Conservation (phyloP, 441 rosid species). For the Rhodomyrtus psidioides region DNA sequence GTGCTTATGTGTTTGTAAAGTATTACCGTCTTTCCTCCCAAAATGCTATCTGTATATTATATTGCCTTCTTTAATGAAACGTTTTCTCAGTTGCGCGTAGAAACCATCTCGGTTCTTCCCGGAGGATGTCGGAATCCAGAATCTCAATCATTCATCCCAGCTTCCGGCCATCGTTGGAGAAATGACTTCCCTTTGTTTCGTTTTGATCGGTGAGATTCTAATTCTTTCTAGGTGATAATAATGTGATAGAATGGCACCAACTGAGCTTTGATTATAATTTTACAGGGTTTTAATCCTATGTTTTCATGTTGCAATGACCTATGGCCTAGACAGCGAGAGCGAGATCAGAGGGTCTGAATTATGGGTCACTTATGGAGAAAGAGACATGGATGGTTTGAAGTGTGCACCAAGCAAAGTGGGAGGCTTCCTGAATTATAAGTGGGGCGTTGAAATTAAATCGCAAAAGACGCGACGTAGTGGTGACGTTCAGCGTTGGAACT, state of each 20-base stretch:
- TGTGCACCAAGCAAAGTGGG: neutral
- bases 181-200: neutral
- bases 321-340: neutral
- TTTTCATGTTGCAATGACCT: neutral
- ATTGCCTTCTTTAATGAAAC: neutral
- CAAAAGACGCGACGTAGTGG: fast-evolving
- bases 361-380: neutral
- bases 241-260: neutral
- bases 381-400: fast-evolving
- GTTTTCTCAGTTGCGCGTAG: neutral
- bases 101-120: neutral
- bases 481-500: neutral
- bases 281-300: neutral
- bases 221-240: neutral
- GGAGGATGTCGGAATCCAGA: neutral
- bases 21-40: neutral
- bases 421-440: neutral
- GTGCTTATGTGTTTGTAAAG: neutral
- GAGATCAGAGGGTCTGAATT: fast-evolving
- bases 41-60: neutral
- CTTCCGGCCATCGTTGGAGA: neutral
- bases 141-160: no score
- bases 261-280: neutral
- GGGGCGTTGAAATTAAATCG: neutral
- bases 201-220: neutral